Percentiles rank a stretch among this genome's conserved stretches.
These are phyloP conservation scores for Dactylellina leptospora DNA, from an alignment of 2,329 filamentous ascomycete genomes.

Conservation along the genomic window DNA sequence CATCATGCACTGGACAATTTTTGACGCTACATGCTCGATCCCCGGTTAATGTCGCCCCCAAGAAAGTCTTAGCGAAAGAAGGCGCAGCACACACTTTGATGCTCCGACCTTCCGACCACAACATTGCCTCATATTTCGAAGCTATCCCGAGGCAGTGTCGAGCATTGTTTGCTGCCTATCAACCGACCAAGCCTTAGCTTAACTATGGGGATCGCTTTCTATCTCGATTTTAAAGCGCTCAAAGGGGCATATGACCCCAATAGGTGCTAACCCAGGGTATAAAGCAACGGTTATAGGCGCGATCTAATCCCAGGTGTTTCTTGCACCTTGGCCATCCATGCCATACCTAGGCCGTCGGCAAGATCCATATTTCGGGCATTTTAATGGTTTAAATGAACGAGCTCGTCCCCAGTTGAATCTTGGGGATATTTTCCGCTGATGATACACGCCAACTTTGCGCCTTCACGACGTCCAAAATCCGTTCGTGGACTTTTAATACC, in stretches of 20 bases:
- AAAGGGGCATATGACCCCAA: constrained; percentile 32
- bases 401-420: constrained; percentile 24
- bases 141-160: constrained; percentile 16
- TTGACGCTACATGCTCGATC: background rate
- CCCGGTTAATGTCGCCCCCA: constrained; percentile 25
- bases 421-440: constrained; percentile 4
- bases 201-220: background rate
- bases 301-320: too few species aligned
- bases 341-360: background rate
- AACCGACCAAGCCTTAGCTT: background rate
- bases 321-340: background rate
- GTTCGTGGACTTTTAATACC: background rate
- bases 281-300: too few species aligned
- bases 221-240: constrained; percentile 25
- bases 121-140: constrained; percentile 2
- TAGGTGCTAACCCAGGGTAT: too few species aligned
- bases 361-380: background rate
- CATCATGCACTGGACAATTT: background rate
- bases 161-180: constrained; percentile 29
- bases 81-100: constrained; percentile 33
- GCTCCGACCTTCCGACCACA: constrained; percentile 31
- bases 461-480: background rate
- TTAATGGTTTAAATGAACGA: constrained; percentile 37
- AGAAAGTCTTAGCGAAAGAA: constrained; percentile 38
- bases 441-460: constrained; percentile 9